Evolutionary conservation across 139 green algal genomes (phyloP), one percentile per base, ranked within the genome.

Genomic region (Edaphochlamys debaryana): DNA sequence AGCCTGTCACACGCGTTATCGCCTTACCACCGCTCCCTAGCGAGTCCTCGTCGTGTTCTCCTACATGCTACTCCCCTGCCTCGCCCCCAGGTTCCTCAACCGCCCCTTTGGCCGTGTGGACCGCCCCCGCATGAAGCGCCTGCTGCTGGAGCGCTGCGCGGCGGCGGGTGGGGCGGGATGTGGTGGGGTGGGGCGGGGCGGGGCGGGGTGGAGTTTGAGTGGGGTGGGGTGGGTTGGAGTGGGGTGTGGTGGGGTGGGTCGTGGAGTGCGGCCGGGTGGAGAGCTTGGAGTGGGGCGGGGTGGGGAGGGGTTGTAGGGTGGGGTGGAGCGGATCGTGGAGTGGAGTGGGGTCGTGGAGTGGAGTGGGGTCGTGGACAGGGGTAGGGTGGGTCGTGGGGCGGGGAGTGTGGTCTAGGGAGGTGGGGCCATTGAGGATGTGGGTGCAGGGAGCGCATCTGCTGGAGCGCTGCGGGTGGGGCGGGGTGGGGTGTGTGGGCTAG

Each of bases 51-150:
- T n/a, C n/a, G n/a, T n/a, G n/a, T n/a, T n/a, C n/a, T n/a, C n/a
- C n/a, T n/a, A n/a, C n/a, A n/a, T n/a, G n/a, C n/a, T n/a, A n/a
- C n/a, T n/a, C n/a, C n/a, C n/a, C n/a, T n/a, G n/a, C n/a, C n/a
- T n/a, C n/a, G n/a, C n/a, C n/a, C 25, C 34, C 91, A 98, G 94
- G 85, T 93, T 90, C 20, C 85, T 99, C 34, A 70, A 89, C 2
- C 90, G 97, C 9, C 95, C 95, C 15, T 99, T 99, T 77, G 97
- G 86, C 9, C 88, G 95, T 17, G 96, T 99, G 17, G 94, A 99
- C 89, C 79, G 97, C 22, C 89, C 93, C 27, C 96, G 94, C 86
- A 89, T 99, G 30, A 99, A 99, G 84, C 88, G 87, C 5, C 94
- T 94, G 72, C 90, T 99, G 52, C 87, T 99, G 73, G 73, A 94